phyloP scores from a whole-genome alignment of 2,329 filamentous ascomycete genomes.

The Phoma sp. region DNA sequence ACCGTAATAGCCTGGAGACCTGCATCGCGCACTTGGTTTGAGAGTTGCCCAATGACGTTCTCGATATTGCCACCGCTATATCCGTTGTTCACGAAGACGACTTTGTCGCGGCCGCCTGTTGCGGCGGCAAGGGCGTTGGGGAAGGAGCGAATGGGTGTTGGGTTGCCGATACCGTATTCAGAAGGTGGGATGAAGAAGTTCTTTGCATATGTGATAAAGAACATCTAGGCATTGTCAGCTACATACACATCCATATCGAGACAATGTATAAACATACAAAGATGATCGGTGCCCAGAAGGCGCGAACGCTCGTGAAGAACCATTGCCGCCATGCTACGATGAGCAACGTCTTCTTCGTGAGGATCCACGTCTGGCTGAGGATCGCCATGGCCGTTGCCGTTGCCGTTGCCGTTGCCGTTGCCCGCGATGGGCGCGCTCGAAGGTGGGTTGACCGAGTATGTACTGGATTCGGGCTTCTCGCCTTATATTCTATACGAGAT shows the following conservation, averaged over 20 bases:
- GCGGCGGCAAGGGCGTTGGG: constrained; percentile 67
- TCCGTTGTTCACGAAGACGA: constrained; percentile 82
- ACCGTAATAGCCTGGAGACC: constrained; percentile 66
- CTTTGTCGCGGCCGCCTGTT: constrained; percentile 67
- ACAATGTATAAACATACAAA: constrained; percentile 47
- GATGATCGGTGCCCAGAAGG: constrained; percentile 64
- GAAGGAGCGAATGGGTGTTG: constrained; percentile 69
- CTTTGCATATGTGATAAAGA: constrained; percentile 70
- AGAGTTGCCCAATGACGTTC: constrained; percentile 70
- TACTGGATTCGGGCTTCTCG: neutral
- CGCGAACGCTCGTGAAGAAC: constrained; percentile 62
- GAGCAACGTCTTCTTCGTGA: constrained; percentile 65
- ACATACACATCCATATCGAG: neutral
- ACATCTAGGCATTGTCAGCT: constrained; percentile 46
- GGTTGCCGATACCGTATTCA: constrained; percentile 73
- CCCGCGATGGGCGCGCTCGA: constrained; percentile 24
- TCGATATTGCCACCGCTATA: constrained; percentile 73
- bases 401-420: constrained; percentile 32
- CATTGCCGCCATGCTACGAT: constrained; percentile 62
- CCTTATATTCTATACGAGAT: neutral
- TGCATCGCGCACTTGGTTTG: constrained; percentile 62
- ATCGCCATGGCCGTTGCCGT: constrained; percentile 45
- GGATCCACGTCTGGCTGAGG: constrained; percentile 61
- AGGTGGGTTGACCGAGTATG: neutral
- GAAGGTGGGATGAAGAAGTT: constrained; percentile 84